Evolutionary conservation across 345 rosid species (phyloP), one percentile per base, ranked within the genome.

Genomic region (Linum tenue): DNA sequence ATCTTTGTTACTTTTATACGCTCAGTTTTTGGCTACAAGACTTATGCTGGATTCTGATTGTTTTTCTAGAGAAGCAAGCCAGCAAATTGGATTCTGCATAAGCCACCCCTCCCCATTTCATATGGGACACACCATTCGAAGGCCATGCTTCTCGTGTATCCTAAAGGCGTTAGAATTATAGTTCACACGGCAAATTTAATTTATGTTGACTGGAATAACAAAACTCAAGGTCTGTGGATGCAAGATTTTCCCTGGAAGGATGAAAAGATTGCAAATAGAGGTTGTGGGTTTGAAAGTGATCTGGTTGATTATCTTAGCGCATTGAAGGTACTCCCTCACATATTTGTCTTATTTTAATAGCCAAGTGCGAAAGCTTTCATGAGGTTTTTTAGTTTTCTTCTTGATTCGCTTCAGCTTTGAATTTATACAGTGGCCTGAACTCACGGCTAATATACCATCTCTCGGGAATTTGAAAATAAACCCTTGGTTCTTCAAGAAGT

Each of bases 241-340:
- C 97, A 94, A 88, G 97, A 94, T 83, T 94, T 94, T 73, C 99
- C 99, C 40, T 90, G 90, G 97, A 94, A 94, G 79, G 85, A 83
- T 75, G 78, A 76, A 75, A 81, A 70, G 55, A 81, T 71, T 72
- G 56, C 75, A 10, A 63, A 64, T 41, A 77, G 71, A 79, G 71
- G 76, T 39, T 79, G 86, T 65, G 96, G 76, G 65, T 94, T 90
- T 65, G 97, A 90, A 80, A 81, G 69, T 77, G 96, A 92, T 82
- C 83, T 92, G 77, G 44, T 80, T 22, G 96, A 90, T 75, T 92
- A 92, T 79, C 96, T 92, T 39, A 70, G 75, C 72, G 77, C 87
- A 39, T 80, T 94, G 67, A 94, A 94, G 96, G 91, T 87, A 85
- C 50, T 64, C 8, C 5, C 31, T 22, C 31, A 22, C 31, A 0